Evolutionary conservation across 768 basidiomycete species (phyloP), one percentile per base, ranked within the genome.

Genomic region (Megacollybia marginata): DNA sequence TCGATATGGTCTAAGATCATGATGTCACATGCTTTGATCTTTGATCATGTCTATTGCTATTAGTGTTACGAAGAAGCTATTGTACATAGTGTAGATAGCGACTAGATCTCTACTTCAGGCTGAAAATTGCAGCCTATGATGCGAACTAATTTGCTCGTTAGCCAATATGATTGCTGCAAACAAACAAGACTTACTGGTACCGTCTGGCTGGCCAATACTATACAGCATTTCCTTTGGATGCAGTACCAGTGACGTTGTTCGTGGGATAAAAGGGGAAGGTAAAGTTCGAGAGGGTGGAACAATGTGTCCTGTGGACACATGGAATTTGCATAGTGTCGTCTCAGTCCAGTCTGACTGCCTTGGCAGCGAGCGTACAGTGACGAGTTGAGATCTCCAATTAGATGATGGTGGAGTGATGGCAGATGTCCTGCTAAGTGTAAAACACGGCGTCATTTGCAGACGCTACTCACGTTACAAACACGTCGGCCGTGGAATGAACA

Each of bases 221-320:
- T 81, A 87, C 54, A 92, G 62, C 91, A 92, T 92, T 64, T 93
- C 88, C 53, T 80, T 74, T 11, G 91, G 90, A 61, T 93, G 91
- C 74, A 92, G 93, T 2, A 75, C 71, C 46, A 92, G 67, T 31
- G 85, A 82, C 42, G 79, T 82, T 50, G 67, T 69, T 53, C 81
- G 70, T 40, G 82, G 80, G 49, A 83, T 81, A 59, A 73, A 84
- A 9, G 78, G 69, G 20, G 79, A 81, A 7, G 79, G 77, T 36
- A 73, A 59, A 7, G 69, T 69, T 44, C 81, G 74, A n/a, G 75
- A 64, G n/a, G 81, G 80, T 45, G 74, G 75, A 10, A 72, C 62
- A 10, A 69, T 65, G 23, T 87, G 68, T 7, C 82, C 80, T 8
- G 82, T 85, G 10, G 73, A 61, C 13, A 84, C 59, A 51, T 61